Conservation (phyloP, 257 asterid species). For the Parsonsia alboflavescens region DNA sequence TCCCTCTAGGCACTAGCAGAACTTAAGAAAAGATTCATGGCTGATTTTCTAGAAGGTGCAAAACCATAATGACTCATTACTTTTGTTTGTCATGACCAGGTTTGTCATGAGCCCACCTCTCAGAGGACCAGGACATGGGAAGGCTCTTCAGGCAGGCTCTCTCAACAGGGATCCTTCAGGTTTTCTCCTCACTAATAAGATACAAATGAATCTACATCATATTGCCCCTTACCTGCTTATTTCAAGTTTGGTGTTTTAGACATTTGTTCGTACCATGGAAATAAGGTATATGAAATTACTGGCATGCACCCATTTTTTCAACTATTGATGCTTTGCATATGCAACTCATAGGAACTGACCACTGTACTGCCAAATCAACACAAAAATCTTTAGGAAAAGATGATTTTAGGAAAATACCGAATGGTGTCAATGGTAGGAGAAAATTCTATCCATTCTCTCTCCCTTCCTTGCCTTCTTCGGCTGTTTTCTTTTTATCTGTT, state of each 20-base stretch:
- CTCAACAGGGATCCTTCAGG: conserved; percentile 85
- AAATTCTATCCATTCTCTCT: background rate
- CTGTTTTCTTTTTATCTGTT: background rate
- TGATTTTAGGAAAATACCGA: conserved; percentile 93
- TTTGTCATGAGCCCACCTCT: conserved; percentile 98
- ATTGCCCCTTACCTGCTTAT: background rate
- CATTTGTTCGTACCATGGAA: background rate
- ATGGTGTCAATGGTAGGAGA: conserved; percentile 85
- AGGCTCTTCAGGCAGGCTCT: conserved; percentile 98
- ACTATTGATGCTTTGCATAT: conserved; percentile 23
- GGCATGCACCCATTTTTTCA: background rate
- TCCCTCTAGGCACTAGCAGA: background rate
- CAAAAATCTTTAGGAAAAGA: conserved; percentile 41
- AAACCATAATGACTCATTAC: background rate
- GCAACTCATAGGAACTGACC: conserved; percentile 98
- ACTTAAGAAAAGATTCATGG: background rate
- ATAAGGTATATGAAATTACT: background rate
- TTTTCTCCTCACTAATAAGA: conserved; percentile 15
- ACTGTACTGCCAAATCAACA: conserved; percentile 85
- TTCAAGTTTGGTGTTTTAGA: background rate
- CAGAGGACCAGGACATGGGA: conserved; percentile 84
- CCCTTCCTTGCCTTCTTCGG: background rate
- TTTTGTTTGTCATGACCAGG: conserved; percentile 32
- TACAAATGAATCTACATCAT: background rate
- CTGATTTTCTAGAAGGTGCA: conserved; percentile 10